Conservation (phyloP, 192 early-diverging fungal genomes). For the Gaertneriomyces semiglobifer region DNA sequence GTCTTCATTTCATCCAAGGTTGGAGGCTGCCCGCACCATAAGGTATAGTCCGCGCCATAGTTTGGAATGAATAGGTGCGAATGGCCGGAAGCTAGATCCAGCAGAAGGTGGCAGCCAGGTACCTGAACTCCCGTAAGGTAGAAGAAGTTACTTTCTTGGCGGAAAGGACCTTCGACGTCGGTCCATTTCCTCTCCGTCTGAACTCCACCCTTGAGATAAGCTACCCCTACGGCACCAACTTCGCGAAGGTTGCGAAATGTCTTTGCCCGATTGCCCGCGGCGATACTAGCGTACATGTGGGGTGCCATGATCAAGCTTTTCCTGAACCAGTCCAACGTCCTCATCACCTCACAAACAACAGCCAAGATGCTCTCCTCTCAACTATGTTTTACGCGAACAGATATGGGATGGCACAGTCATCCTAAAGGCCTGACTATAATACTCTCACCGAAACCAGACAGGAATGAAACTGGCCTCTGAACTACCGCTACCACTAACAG, state of each 20-base stretch:
- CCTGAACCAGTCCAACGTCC: not conserved
- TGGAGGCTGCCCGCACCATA: conserved; percentile 77
- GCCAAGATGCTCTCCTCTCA: too few relatives aligned
- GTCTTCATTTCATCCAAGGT: conserved; percentile 50
- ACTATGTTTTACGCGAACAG: too few relatives aligned
- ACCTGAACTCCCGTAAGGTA: conserved; percentile 79
- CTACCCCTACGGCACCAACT: conserved; percentile 1
- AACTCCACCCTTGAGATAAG: conserved; percentile 18
- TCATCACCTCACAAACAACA: not conserved
- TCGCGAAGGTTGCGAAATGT: conserved; percentile 23
- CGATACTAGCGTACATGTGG: not conserved
- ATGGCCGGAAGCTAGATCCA: conserved; percentile 60
- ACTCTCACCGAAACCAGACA: too few relatives aligned
- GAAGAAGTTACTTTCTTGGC: conserved; percentile 84
- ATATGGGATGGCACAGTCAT: too few relatives aligned
- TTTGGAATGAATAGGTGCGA: conserved; percentile 70
- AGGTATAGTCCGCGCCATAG: conserved; percentile 56
- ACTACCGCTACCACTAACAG: too few relatives aligned
- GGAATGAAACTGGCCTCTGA: too few relatives aligned
- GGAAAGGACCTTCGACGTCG: conserved; percentile 77
- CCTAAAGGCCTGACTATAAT: too few relatives aligned
- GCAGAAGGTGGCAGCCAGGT: conserved; percentile 66
- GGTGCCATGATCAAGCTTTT: not conserved
- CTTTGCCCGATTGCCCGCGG: conserved; percentile 19
- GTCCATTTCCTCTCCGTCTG: conserved; percentile 43